Conservation (phyloP, 495 filamentous ascomycete genomes). For the Neurospora sublineolata region DNA sequence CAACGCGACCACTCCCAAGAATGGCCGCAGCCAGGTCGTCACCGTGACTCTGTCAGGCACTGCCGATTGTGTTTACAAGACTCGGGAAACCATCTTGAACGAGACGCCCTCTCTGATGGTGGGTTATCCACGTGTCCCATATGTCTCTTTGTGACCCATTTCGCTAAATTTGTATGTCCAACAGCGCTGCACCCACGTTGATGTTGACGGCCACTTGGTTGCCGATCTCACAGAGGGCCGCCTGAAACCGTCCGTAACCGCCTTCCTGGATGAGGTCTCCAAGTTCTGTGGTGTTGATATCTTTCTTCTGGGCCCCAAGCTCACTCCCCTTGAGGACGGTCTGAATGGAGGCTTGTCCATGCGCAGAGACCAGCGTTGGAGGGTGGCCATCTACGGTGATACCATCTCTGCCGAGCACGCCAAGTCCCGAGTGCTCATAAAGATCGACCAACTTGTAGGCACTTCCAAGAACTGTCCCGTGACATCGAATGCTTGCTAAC, state of each 20-base stretch:
- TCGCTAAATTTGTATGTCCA: conserved; percentile 6
- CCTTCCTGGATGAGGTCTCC: conserved; percentile 73
- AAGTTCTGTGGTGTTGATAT: conserved; percentile 87
- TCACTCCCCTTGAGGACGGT: conserved; percentile 51
- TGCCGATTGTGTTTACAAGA: conserved; percentile 70
- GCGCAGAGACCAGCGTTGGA: conserved; percentile 62
- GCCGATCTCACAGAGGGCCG: conserved; percentile 63
- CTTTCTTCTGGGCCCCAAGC: conserved; percentile 80
- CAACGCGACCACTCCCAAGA: conserved; percentile 70
- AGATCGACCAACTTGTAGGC: conserved; percentile 92
- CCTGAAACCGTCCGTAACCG: conserved; percentile 52
- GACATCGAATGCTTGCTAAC: conserved; percentile 10
- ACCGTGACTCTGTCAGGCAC: conserved; percentile 84
- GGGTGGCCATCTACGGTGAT: conserved; percentile 89
- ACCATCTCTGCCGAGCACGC: conserved; percentile 92
- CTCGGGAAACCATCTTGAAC: conserved; percentile 73
- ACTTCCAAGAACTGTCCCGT: background rate
- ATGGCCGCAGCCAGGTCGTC: conserved; percentile 61
- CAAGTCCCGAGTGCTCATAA: conserved; percentile 88
- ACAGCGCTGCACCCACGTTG: conserved; percentile 83
- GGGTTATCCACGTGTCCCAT: conserved; percentile 22
- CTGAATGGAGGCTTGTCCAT: conserved; percentile 43
- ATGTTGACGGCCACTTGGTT: conserved; percentile 81
- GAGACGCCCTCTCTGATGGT: conserved; percentile 82
- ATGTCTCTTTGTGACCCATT: background rate